phyloP scores from a whole-genome alignment of 2,329 filamentous ascomycete genomes.

The Apiospora rasikravindrae region DNA sequence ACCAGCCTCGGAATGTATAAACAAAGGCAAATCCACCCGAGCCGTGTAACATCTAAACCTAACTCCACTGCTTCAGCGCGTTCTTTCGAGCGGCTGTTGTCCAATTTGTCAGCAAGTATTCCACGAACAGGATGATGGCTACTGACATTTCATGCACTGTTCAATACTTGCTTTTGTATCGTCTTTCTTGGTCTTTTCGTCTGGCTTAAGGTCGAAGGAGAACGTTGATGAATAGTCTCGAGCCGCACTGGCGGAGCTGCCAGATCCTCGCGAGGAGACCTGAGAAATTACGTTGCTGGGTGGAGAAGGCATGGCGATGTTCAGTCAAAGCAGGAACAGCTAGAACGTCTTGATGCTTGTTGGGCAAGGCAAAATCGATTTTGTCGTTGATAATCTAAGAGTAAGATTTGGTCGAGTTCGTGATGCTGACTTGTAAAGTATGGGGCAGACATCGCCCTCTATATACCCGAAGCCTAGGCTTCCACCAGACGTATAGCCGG shows the following conservation, averaged over 20 bases:
- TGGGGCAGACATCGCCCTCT: background rate
- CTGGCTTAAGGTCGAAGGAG: background rate
- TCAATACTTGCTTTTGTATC: background rate
- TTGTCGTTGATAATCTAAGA: background rate
- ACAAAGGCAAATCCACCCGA: background rate
- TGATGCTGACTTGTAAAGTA: background rate
- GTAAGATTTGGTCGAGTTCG: background rate
- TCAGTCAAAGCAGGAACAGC: background rate
- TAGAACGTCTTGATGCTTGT: background rate
- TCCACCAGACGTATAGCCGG: background rate
- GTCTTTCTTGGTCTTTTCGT: background rate
- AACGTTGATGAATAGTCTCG: background rate
- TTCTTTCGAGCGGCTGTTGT: background rate
- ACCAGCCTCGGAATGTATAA: too few relatives aligned
- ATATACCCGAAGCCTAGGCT: background rate
- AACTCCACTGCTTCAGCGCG: slow-evolving; percentile 1
- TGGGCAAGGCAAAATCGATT: background rate
- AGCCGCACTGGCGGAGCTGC: background rate
- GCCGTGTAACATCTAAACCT: background rate
- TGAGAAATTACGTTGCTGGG: background rate
- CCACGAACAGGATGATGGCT: background rate
- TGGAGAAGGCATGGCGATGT: background rate
- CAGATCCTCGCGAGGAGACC: background rate
- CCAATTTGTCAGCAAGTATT: background rate
- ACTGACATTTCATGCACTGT: background rate